Base-by-base conservation (phyloP, 352 stramenopile genomes). In the Saprolegnia diclina region DNA sequence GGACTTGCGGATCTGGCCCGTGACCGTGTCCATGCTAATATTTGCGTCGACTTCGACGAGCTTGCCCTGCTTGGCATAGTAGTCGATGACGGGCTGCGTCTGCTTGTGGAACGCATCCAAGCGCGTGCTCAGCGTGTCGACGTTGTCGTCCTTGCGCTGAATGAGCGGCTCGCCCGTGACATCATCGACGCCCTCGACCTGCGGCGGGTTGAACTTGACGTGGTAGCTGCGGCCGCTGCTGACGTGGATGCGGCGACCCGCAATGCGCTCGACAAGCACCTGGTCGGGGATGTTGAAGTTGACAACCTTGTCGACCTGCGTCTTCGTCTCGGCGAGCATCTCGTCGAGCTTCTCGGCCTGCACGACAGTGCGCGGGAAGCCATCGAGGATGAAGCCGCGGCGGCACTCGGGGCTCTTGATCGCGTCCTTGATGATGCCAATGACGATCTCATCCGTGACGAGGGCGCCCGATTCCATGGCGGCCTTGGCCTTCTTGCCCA, bases 321-420 rank as follows among this genome's bases (percentile, higher is more conserved):
- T 88, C 64, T 85, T 82, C 66, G 98, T 89, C 62, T 96, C 73
- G 19, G 85, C 79, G 32, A 99, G 87, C 87, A 99, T 97, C 75
- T 97, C 94, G 75, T 99, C 96, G 35, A 99, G 88, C 85, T 97
- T 98, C 79, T 99, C 72, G 18, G 97, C 97, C 83, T 99, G 98
- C 63, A 94, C 87, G 37, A 98, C 89, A 35, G 97, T 99, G 72
- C 98, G 94, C 56, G 98, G 98, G 81, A 99, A 99, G 46, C 98
- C 98, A 77, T 99, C 98, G 11, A 99, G 83, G 76, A 99, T 99
- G 77, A 99, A 99, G 40, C 98, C 97, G 76, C 97, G 97, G 69
- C 89, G 82, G 83, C 97, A 99, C 53, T 99, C 97, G 5, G 90
- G 87, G 69, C 90, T 91, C 74, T 98, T 87, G 80, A 99, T 98